Percentiles rank a stretch among this genome's conserved stretches.
These are phyloP conservation scores for Starmera dryadoides DNA, from an alignment of 805 yeast genomes.

Conservation along the genomic window DNA sequence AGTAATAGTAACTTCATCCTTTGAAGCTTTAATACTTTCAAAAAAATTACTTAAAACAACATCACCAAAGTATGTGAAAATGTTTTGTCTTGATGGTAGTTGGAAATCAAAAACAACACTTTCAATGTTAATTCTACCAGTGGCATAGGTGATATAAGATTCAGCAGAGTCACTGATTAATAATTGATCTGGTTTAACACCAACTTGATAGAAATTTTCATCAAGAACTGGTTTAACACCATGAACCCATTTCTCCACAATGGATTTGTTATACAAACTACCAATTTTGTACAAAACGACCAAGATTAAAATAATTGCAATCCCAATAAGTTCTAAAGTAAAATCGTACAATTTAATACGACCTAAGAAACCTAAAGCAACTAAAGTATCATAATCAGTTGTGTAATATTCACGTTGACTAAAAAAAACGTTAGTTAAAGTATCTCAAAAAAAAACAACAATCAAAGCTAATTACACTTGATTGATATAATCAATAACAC, in stretches of 20 bases:
- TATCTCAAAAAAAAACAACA: no score
- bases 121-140: slow-evolving; percentile 79
- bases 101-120: slow-evolving; percentile 53
- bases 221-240: slow-evolving; percentile 46
- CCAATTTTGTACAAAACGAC: slow-evolving; percentile 52
- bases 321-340: slow-evolving; percentile 60
- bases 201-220: slow-evolving; percentile 74
- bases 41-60: slow-evolving; percentile 48
- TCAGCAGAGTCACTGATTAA: slow-evolving; percentile 58
- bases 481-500: no score
- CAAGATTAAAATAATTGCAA: slow-evolving; percentile 43
- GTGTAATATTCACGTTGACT: slow-evolving; percentile 20
- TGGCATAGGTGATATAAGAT: slow-evolving; percentile 59
- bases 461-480: no score
- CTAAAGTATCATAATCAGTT: slow-evolving; percentile 42
- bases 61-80: slow-evolving; percentile 63
- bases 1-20: slow-evolving; percentile 54
- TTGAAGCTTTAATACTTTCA: slow-evolving; percentile 46
- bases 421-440: background rate
- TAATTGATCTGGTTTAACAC: slow-evolving; percentile 39
- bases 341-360: slow-evolving; percentile 64
- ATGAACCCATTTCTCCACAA: slow-evolving; percentile 46
- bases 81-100: slow-evolving; percentile 75
- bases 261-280: slow-evolving; percentile 43
- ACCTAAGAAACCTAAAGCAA: slow-evolving; percentile 46